Conservation (phyloP, 208 protist species). For the Wallacemonas rigidus region DNA sequence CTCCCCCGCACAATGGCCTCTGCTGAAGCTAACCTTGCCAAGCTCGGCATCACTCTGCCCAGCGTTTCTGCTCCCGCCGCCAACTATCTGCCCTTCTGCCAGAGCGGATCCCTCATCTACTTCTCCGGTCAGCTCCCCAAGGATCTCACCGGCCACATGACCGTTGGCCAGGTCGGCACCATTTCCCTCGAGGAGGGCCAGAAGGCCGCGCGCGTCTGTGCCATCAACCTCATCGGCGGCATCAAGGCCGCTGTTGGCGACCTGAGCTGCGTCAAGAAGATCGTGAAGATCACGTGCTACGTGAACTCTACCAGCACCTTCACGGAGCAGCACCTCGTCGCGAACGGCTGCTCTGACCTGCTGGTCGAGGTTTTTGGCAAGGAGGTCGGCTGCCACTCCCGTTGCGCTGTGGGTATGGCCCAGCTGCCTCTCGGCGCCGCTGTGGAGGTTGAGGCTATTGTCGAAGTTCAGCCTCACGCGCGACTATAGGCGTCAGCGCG, state of each 20-base stretch:
- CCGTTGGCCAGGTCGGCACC: conserved; percentile 57
- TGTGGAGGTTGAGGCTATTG: conserved; percentile 71
- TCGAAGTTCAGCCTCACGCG: conserved; percentile 38
- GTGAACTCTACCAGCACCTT: conserved; percentile 66
- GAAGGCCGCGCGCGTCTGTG: conserved; percentile 51
- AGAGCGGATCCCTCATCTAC: conserved; percentile 44
- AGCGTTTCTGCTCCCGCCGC: conserved; percentile 57
- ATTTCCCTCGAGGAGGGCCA: conserved; percentile 63
- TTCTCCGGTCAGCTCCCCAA: conserved; percentile 83
- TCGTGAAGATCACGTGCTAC: conserved; percentile 80
- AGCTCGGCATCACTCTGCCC: conserved; percentile 67
- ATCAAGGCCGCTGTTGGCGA: conserved; percentile 68
- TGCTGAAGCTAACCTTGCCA: conserved; percentile 49
- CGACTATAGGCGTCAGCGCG: too few species aligned
- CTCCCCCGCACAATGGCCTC: conserved; percentile 24
- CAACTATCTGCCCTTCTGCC: conserved; percentile 70
- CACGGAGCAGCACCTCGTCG: conserved; percentile 63
- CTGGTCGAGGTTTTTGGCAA: conserved; percentile 69
- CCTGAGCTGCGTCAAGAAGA: conserved; percentile 64
- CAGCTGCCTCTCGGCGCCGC: conserved; percentile 67
- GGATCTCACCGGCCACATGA: conserved; percentile 39
- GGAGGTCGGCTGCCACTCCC: conserved; percentile 68
- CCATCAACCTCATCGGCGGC: conserved; percentile 50
- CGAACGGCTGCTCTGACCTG: conserved; percentile 80
- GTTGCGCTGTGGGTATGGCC: conserved; percentile 71